Evolutionary conservation across 192 early-diverging fungal species (phyloP).

Genomic region (Coemansia sp.): DNA sequence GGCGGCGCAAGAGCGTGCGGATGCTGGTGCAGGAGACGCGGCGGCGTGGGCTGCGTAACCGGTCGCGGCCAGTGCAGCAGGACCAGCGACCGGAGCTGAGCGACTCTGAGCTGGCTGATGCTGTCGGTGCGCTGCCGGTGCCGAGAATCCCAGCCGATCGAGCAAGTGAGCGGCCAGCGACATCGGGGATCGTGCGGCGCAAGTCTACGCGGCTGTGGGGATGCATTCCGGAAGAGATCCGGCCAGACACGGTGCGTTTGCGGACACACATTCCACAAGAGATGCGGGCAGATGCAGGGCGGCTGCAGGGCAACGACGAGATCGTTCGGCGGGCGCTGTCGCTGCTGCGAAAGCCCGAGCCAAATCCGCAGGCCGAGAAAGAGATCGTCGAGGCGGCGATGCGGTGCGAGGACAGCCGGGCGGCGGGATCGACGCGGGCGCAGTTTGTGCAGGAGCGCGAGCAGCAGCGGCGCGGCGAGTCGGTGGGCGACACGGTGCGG

Average conservation of each 20-base stretch:
- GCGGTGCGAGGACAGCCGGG: constrained; percentile 33
- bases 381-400: constrained; percentile 53
- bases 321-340: constrained; percentile 54
- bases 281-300: background rate
- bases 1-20: constrained; percentile 53
- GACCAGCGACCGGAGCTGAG: constrained; percentile 9
- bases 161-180: background rate
- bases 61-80: constrained; percentile 3
- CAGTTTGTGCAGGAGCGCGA: constrained; percentile 49
- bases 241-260: constrained; percentile 17
- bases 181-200: constrained; percentile 48
- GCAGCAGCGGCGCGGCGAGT: constrained; percentile 13
- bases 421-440: constrained; percentile 42
- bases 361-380: constrained; percentile 50
- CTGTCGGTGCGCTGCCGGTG: background rate
- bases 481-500: constrained; percentile 37
- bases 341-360: constrained; percentile 48
- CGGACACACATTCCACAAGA: no score
- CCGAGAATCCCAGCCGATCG: background rate
- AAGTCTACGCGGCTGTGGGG: constrained; percentile 58
- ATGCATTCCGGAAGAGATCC: constrained; percentile 51
- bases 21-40: constrained; percentile 56
- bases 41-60: constrained; percentile 9
- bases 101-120: background rate
- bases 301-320: constrained; percentile 18